Percentiles rank a stretch among this genome's conserved stretches.
Conservation (phyloP, 345 rosid genomes). For the Clausena lansium region DNA sequence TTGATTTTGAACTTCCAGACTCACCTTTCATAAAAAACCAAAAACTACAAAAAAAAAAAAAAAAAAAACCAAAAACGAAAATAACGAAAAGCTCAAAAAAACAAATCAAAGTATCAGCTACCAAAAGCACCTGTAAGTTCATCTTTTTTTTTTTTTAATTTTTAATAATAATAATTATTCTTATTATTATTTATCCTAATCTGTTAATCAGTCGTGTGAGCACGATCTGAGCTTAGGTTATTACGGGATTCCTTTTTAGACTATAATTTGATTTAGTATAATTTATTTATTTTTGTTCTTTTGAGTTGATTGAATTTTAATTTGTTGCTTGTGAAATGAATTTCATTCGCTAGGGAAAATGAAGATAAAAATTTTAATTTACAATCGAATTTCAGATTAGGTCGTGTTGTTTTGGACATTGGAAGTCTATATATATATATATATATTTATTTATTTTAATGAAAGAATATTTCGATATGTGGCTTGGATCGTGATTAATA, state of each 20-base stretch:
- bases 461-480: neutral
- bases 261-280: neutral
- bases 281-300: neutral
- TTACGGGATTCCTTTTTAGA: neutral
- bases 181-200: neutral
- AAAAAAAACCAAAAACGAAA: neutral
- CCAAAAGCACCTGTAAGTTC: slow-evolving; percentile 19
- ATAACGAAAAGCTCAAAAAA: neutral
- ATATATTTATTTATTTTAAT: neutral
- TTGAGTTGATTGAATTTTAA: neutral
- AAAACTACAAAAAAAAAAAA: neutral
- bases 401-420: neutral
- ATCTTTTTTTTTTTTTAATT: neutral
- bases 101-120: neutral
- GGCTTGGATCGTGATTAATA: neutral
- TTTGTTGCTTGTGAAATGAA: neutral
- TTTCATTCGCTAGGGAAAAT: neutral
- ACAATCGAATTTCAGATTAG: neutral
- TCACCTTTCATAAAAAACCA: neutral
- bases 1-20: neutral
- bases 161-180: neutral
- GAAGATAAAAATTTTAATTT: neutral
- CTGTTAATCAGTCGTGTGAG: neutral
- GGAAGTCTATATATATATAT: neutral
- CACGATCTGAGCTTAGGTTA: neutral